Evolutionary conservation across 352 stramenopile species (phyloP), one percentile per base, ranked within the genome.

Genomic region (Plasmopara viticola): DNA sequence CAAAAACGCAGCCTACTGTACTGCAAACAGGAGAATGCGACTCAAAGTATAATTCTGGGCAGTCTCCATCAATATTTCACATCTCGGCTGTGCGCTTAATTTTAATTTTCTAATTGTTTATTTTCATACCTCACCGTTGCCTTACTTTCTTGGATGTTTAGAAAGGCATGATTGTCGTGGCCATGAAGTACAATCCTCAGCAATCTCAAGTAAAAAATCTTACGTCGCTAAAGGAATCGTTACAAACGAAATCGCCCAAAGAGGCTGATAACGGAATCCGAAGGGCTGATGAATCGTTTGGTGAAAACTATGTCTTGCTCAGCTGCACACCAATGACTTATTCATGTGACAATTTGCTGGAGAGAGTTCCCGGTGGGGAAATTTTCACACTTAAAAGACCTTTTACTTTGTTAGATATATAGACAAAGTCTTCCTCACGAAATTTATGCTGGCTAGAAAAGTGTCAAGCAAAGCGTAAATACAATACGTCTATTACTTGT

Each of bases 141-240:
- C 4, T 44, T 34, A 13, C n/a, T 58, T 4, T 9, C 17, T 41
- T 35, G 10, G 28, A 34, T 38, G 17, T 49, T 29, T 51, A 90
- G 79, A 84, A 70, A 62, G 79, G 79, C 33, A 90, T 90, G 76
- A 87, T 80, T 25, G 79, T 77, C 18, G 77, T 90, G 14, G 79
- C 79, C 3, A 82, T 90, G 52, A 78, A 78, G 48, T 86, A 63
- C 51, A 80, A 74, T 18, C 51, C 55, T 15, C 39, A 41, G 2
- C 33, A 42, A 31, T 8, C 17, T 29, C 20, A 25, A 25, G 20
- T 25, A 25, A 28, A 12, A 37, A 62, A 60, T 10, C 13, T 45
- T 42, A 18, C 13, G 20, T 49, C 48, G 3, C n/a, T 47, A 48
- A 52, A 53, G 35, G 65, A 45, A 51, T 49, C 43, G 41, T 12